These are phyloP conservation scores for Discostella pseudostelligera DNA, from an alignment of 108 stramenopile genomes.

Conservation along the genomic window DNA sequence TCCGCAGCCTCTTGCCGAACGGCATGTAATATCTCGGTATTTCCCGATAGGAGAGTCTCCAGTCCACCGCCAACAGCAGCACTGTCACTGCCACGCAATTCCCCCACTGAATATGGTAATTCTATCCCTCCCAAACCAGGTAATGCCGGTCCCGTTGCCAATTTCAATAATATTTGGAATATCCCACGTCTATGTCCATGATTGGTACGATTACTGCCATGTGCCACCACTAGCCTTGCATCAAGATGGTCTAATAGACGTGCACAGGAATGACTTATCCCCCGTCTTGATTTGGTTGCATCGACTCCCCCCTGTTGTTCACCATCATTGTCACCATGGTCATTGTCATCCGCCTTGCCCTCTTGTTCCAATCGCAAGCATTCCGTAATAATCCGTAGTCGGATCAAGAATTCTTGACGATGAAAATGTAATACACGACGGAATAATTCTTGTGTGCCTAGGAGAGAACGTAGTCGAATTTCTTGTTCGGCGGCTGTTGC, in stretches of 20 bases:
- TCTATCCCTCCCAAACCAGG: conserved; percentile 12
- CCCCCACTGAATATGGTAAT: conserved; percentile 16
- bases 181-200: conserved; percentile 23
- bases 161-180: conserved; percentile 20
- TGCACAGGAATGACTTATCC: conserved; percentile 1
- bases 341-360: background rate
- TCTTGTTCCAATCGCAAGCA: conserved; percentile 53
- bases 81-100: background rate
- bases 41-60: background rate
- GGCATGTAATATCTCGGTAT: conserved; percentile 2
- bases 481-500: background rate
- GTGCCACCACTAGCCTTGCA: conserved; percentile 15
- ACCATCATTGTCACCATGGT: background rate
- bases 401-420: conserved; percentile 44
- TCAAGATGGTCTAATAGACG: conserved; percentile 20
- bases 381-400: conserved; percentile 52
- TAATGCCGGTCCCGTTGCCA: conserved; percentile 23
- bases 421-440: conserved; percentile 30
- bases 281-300: background rate
- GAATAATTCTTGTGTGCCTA: conserved; percentile 50
- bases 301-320: background rate
- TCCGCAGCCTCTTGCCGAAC: conserved; percentile 58
- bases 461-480: conserved; percentile 33
- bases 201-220: conserved; percentile 1
- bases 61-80: background rate